Percentiles rank a stretch among this genome's conserved stretches.
phyloP scores from a whole-genome alignment of 306 rosid genomes.

The Prosopis cineraria region DNA sequence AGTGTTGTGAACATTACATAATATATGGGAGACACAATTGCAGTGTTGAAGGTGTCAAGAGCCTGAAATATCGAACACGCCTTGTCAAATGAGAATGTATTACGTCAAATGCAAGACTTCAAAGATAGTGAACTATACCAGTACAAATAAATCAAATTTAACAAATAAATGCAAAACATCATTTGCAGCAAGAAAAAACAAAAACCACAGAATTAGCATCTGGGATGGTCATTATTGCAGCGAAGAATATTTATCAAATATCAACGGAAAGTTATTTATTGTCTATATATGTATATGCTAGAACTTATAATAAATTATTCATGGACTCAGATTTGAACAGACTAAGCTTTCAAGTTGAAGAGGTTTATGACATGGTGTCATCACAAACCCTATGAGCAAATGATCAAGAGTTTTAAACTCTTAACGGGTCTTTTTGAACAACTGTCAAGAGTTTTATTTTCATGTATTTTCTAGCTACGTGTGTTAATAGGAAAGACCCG shows the following conservation, averaged over 20 bases:
- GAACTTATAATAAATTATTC: background rate
- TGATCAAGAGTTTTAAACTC: background rate
- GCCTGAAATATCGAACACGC: slow-evolving; percentile 59
- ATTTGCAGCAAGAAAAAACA: slow-evolving; percentile 8
- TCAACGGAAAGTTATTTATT: background rate
- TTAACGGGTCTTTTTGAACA: background rate
- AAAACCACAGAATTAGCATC: background rate
- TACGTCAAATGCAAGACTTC: background rate
- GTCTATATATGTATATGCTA: background rate
- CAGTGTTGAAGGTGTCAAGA: slow-evolving; percentile 92
- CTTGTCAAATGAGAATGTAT: slow-evolving; percentile 29
- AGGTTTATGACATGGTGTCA: background rate
- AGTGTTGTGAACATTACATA: slow-evolving; percentile 87
- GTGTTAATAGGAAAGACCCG: background rate
- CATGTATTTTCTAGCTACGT: background rate
- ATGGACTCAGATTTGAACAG: background rate
- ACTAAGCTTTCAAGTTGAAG: background rate
- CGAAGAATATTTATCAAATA: background rate
- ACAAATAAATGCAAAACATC: slow-evolving; percentile 11
- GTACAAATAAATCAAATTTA: slow-evolving; percentile 6
- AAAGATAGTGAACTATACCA: slow-evolving; percentile 1
- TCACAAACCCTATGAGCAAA: background rate
- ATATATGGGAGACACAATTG: slow-evolving; percentile 83
- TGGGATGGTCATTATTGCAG: background rate
- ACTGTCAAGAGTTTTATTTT: background rate